Evolutionary conservation across 805 yeast species (phyloP), one percentile per base, ranked within the genome.

Genomic region (Kluyveromyces nonfermentans): DNA sequence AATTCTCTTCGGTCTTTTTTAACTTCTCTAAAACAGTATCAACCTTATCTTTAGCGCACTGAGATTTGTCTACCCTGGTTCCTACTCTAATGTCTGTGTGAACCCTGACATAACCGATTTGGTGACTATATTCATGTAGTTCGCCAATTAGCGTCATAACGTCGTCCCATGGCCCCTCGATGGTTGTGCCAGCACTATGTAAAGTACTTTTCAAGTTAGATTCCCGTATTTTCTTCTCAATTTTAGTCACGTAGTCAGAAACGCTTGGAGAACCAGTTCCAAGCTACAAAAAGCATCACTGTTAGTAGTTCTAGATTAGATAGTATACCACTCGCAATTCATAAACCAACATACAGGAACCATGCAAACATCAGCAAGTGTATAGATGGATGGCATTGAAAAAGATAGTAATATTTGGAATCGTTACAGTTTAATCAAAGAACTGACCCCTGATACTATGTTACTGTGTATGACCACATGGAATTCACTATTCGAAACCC

Each of bases 151-250:
- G 64, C 30, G 71, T 76, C 78, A 80, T 82, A 1, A 88, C 96
- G 44, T 83, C 88, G 55, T 79, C 78, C 96, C 96, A 88, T n/a
- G 87, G 88, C 1, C 96, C 96, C 54, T 84, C 78, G 52, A 83
- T 79, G 1, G 96, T 86, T 6, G 96, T 87, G 3, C 96, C 96
- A 2, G 96, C 96, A 52, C 94, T 82, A 63, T 87, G 96, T 47
- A 87, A 67, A 1, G 85, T 78, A 49, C 82, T 78, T 40, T 78
- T 71, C 43, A 87, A 66, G 2, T 76, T 80, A 25, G 84, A 75
- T 19, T 70, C 70, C 46, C 82, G 70, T 20, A 87, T 79, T 43
- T 77, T 62, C 21, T 73, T 67, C 49, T 87, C 90, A 34, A 83
- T 78, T 38, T 74, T 70, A 7, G 94, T 79, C 35, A 87, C 80